Evolutionary conservation across 805 yeast species (phyloP), one percentile per base, ranked within the genome.

Genomic region (Kregervanrija delftensis): DNA sequence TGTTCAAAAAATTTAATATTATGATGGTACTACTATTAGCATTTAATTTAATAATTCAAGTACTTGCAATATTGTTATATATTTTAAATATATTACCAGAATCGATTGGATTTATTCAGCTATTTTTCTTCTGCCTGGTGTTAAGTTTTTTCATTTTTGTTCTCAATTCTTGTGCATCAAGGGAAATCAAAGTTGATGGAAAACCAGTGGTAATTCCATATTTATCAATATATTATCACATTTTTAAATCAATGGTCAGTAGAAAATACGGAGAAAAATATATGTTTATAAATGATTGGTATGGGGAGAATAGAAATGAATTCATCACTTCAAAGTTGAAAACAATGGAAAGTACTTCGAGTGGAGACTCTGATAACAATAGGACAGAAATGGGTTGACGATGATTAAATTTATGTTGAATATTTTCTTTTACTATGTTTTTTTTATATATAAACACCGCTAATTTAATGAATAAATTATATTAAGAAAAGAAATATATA

Each of bases 261-360:
- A 12, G 3, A 8, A 22, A 9, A n/a, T 34, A 47, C 34, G 31
- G 40, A 17, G 33, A 38, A 12, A 16, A 37, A 10, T 51, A 51
- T 37, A 5, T 37, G 14, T 47, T 50, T 32, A 16, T 50, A 10
- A 45, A 51, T 44, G 52, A 50, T 41, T 51, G 54, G 55, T 51
- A 43, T 41, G 55, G 55, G n/a, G 55, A 51, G 39, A 43, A 43
- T 28, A 50, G 47, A 32, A 43, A 40, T 22, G 37, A 39, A 15
- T 50, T 40, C n/a, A 17, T 49, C 2, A 40, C 35, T 15, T 32
- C 39, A 5, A 49, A 49, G 38, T 38, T 51, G 17, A 30, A 33
- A 6, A 22, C 37, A 32, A 12, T 15, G 13, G 13, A 31, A 15
- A 16, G 14, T 14, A 15, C 9, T 11, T 30, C 15, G 16, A 11